phyloP scores from a whole-genome alignment of 345 rosid genomes.

The Kandelia obovata region DNA sequence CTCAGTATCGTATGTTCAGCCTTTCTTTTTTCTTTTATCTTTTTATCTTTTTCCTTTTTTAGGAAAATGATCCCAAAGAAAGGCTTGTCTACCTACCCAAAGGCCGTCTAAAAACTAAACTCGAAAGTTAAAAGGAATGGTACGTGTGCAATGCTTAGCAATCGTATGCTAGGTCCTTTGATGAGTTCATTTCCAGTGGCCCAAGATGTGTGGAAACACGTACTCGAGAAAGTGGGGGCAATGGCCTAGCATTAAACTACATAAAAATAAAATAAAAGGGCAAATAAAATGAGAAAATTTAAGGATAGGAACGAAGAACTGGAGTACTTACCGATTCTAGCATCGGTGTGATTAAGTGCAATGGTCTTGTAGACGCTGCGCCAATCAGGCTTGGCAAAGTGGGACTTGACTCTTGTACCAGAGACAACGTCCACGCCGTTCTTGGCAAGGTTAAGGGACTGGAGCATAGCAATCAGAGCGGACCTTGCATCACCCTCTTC shows the following conservation, averaged over 20 bases:
- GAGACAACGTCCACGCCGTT: slow-evolving; percentile 75
- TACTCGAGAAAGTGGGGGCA: too few species aligned
- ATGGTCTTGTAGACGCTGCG: slow-evolving; percentile 58
- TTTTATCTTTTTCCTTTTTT: too few species aligned
- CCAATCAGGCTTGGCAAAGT: slow-evolving; percentile 81
- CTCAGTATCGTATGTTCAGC: neutral
- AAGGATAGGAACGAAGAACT: neutral
- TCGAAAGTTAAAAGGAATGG: too few species aligned
- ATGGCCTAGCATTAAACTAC: too few species aligned
- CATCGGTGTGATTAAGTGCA: slow-evolving; percentile 55
- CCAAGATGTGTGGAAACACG: too few species aligned
- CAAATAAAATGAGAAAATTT: neutral
- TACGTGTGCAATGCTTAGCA: too few species aligned
- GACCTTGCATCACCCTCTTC: slow-evolving; percentile 88
- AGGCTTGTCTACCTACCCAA: neutral
- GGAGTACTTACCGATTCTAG: slow-evolving; percentile 56
- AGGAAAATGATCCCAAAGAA: neutral
- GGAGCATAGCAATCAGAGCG: slow-evolving; percentile 77
- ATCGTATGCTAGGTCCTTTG: too few species aligned
- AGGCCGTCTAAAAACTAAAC: too few species aligned
- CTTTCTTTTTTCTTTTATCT: neutral
- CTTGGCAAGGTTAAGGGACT: slow-evolving; percentile 66
- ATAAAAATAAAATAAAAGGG: too few species aligned
- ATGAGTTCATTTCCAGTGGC: too few species aligned
- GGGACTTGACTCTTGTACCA: slow-evolving; percentile 74